Evolutionary conservation across 208 protist species (phyloP).

Genomic region (Wallacemonas collosoma): DNA sequence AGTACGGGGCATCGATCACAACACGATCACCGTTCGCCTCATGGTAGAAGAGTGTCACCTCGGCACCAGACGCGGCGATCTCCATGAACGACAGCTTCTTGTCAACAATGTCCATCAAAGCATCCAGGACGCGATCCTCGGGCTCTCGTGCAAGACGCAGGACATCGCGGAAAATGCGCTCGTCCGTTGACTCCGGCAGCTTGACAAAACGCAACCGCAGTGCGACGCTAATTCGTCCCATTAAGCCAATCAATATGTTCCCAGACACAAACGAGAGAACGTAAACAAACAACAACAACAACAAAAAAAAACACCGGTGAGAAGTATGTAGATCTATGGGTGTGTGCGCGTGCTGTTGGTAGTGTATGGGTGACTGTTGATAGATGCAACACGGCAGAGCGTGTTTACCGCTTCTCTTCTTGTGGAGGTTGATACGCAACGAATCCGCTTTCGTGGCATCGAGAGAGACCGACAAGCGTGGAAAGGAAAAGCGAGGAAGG

Average conservation of each 20-base stretch:
- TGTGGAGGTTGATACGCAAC: no score
- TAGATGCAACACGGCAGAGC: no score
- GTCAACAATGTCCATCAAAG: constrained; percentile 66
- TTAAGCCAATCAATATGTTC: not conserved
- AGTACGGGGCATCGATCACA: constrained; percentile 81
- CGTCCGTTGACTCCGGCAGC: constrained; percentile 49
- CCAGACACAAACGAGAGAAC: no score
- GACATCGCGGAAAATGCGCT: constrained; percentile 76
- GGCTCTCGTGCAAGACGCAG: constrained; percentile 41
- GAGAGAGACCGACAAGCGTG: not conserved
- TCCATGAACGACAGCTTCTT: constrained; percentile 84
- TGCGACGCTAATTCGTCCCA: constrained; percentile 21
- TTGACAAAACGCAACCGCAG: constrained; percentile 68
- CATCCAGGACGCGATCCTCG: constrained; percentile 57
- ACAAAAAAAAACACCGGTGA: no score
- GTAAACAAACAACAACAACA: no score
- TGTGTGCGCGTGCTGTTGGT: no score
- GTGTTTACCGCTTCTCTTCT: no score
- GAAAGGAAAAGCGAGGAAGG: not conserved
- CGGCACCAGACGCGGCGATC: constrained; percentile 26
- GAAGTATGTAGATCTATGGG: no score
- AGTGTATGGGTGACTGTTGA: no score
- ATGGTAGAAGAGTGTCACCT: constrained; percentile 68
- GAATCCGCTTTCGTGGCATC: no score
- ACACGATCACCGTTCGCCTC: constrained; percentile 64